A percentile compares a stretch with the other conserved stretches of the same genome.
Conservation (phyloP, 2,329 filamentous ascomycete genomes). For the Escovopsis sp. region DNA sequence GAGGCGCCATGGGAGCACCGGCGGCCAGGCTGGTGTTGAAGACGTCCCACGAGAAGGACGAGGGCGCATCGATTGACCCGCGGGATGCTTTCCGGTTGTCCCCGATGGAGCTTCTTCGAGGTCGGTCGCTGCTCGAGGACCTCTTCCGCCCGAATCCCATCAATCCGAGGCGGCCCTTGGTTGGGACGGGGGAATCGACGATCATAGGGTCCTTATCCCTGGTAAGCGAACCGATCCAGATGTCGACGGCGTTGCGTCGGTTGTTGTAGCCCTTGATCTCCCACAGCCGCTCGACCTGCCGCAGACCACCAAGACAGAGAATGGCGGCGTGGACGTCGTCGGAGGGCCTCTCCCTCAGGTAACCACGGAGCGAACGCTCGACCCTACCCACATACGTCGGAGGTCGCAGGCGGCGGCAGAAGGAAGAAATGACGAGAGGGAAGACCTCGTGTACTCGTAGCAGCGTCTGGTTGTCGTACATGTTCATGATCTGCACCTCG, state of each 20-base stretch:
- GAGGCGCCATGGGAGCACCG: conserved; percentile 46
- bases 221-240: conserved; percentile 39
- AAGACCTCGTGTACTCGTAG: conserved; percentile 49
- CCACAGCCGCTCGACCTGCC: conserved; percentile 49
- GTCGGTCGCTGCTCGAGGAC: conserved; percentile 21
- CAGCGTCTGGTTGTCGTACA: conserved; percentile 49
- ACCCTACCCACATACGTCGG: conserved; percentile 49
- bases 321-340: conserved; percentile 48
- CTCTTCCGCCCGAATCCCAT: conserved; percentile 43
- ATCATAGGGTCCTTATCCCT: conserved; percentile 27
- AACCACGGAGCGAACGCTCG: conserved; percentile 47
- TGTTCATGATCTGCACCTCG: conserved; percentile 43
- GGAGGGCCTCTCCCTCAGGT: conserved; percentile 44
- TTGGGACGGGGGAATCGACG: conserved; percentile 17
- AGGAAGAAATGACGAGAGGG: conserved; percentile 47
- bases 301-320: conserved; percentile 43
- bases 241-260: conserved; percentile 41
- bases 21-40: conserved; percentile 44
- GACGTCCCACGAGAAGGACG: conserved; percentile 21
- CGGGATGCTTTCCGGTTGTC: conserved; percentile 14
- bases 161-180: conserved; percentile 37
- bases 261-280: conserved; percentile 51
- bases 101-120: conserved; percentile 10
- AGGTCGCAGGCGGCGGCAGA: conserved; percentile 44
- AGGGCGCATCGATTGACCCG: conserved; percentile 15